Base-by-base conservation (phyloP, 345 rosid genomes). In the Carallia brachiata region DNA sequence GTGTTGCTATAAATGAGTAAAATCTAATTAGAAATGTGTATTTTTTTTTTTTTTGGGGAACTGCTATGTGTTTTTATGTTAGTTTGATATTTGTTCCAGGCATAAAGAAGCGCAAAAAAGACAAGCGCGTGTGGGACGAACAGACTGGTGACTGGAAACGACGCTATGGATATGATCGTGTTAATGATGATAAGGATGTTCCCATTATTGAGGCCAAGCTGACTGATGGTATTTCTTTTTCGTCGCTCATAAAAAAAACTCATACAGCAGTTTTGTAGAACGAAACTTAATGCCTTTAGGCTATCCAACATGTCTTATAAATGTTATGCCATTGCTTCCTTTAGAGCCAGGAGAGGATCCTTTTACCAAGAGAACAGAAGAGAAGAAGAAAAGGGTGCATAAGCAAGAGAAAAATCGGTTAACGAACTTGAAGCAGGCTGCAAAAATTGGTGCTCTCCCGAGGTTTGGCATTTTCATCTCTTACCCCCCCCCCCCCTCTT, bases 301-400 rank as follows among this genome's bases (percentile, higher is more conserved):
- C 54, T n/a, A 12, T 37, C 4, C 37, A 27, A n/a, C 19, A n/a
- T 56, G 39, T 44, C 36, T 57, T 37, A 6, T 12, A 15, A 19
- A 53, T 48, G 19, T 23, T 55, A 32, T 64, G 52, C 19, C 30
- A 18, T 7, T 48, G 52, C 28, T 66, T 70, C 36, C 18, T 76
- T 80, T 87, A 94, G 98, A 80, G 75, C 87, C 87, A 57, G 97
- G 97, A 68, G 89, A 34, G 61, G 97, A 94, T 80, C 96, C 97
- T 71, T 94, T 90, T 84, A 89, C 92, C 60, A 92, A 81, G 81
- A 87, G 96, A 76, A 78, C n/a, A 56, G 86, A 75, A 61, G 97
- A 94, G 1, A 94, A 84, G 81, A 90, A 88, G 83, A 77, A 83
- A 70, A 82, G 87, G 74, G 97, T 91, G 23, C 87, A 84, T 34